Evolutionary conservation across 139 green algal species (phyloP).

Genomic region (Closterium sp.): DNA sequence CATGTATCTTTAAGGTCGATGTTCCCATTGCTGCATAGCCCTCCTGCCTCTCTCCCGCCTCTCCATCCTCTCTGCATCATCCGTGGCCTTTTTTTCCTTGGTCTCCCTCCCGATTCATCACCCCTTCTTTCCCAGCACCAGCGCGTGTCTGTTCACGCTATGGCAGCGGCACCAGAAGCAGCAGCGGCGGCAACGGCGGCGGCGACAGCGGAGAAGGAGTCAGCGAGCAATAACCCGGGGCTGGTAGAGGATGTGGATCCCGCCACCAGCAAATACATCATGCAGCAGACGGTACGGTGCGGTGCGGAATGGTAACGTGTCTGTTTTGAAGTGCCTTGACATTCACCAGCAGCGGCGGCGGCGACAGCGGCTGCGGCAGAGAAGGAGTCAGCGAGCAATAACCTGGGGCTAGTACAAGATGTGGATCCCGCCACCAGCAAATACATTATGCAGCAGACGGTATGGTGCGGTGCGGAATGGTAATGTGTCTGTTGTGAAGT

Average conservation of each 20-base stretch:
- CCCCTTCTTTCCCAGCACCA: not conserved
- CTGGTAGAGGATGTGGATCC: slow-evolving; percentile 38
- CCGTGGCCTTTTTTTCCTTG: not conserved
- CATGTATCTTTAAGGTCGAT: too few species aligned
- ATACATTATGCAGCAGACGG: slow-evolving; percentile 52
- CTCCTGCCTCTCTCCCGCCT: not conserved
- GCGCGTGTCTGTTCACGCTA: not conserved
- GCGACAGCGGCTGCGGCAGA: not conserved
- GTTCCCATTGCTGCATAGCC: too few species aligned
- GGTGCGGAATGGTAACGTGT: not conserved
- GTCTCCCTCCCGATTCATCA: too few species aligned
- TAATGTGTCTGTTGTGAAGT: too few species aligned
- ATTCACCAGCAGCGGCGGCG: not conserved
- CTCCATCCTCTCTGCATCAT: not conserved
- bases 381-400: slow-evolving; percentile 35
- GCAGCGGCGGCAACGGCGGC: not conserved
- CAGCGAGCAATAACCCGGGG: slow-evolving; percentile 35
- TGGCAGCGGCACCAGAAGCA: not conserved
- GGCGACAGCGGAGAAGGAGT: slow-evolving; percentile 14
- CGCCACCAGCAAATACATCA: slow-evolving; percentile 42
- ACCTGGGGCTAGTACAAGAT: slow-evolving; percentile 30
- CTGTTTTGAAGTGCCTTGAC: too few species aligned
- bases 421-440: slow-evolving; percentile 32
- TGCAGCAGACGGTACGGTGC: slow-evolving; percentile 42
- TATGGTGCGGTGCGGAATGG: not conserved